Evolutionary conservation across 768 basidiomycete genomes (phyloP), one percentile per base, ranked within the genome.

Genomic region (Termitomyces sp.): DNA sequence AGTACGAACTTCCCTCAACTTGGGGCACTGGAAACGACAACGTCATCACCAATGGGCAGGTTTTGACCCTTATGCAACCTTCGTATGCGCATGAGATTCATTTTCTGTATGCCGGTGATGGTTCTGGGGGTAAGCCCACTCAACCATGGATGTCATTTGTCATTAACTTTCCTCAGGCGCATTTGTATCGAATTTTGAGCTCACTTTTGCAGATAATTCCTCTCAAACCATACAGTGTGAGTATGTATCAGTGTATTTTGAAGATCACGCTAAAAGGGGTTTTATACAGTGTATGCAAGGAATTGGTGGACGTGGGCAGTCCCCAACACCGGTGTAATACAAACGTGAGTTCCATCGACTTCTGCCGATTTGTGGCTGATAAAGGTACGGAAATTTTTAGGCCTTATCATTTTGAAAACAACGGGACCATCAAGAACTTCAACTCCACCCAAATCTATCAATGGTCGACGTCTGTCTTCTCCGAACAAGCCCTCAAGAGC

Each of bases 21-120:
- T 80, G 81, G 79, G 79, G 78, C n/a, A 39, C 45, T 12, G 63
- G 56, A 8, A 42, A 68, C 18, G 81, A 84, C 60, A 84, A 84
- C 55, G 67, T 81, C 26, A 64, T 82, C 30, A 71, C 79, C 16
- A 58, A 74, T 7, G 73, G 74, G 2, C 82, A 84, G 57, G 65
- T 74, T 4, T 50, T 83, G 13, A 57, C 67, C 6, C 66, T 78
- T 20, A 53, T 64, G 8, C 52, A 65, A 0, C 64, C 69, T n/a
- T 73, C 72, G 0, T 72, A 66, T 58, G 70, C 75, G 1, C 82
- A 83, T 57, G 73, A 82, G 57, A 64, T 84, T 26, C 79, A 82
- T 56, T 69, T 82, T 50, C 59, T 82, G 68, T 82, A 82, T 61
- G 72, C 79, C 22, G 78, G 77, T 26, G 78, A 79, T 47, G 73